These are phyloP conservation scores for Nigrospora sphaerica DNA, from an alignment of 2,329 filamentous ascomycete genomes.

Conservation along the genomic window DNA sequence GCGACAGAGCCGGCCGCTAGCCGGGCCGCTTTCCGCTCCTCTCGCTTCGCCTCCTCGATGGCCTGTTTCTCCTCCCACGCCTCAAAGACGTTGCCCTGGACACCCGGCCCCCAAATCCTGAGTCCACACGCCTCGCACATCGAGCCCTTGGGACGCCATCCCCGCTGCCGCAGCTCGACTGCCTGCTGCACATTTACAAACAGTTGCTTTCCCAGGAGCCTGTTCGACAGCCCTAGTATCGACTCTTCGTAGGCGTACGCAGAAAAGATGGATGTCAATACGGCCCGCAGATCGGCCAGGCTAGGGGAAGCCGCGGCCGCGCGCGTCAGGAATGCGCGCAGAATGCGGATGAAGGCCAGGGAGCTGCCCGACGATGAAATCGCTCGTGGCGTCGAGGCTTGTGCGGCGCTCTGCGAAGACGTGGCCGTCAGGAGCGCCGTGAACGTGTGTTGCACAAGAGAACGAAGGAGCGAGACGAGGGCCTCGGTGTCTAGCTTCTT, in stretches of 20 bases:
- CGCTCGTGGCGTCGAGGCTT: slow-evolving; percentile 21
- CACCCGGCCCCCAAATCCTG: slow-evolving; percentile 83
- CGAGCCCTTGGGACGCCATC: slow-evolving; percentile 83
- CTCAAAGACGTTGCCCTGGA: slow-evolving; percentile 69
- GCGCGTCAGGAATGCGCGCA: slow-evolving; percentile 80
- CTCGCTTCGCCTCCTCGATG: slow-evolving; percentile 36
- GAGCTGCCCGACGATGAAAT: slow-evolving; percentile 39
- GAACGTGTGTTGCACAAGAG: slow-evolving; percentile 83
- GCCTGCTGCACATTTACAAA: slow-evolving; percentile 77
- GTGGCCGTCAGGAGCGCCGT: slow-evolving; percentile 77
- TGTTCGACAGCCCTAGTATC: slow-evolving; percentile 76
- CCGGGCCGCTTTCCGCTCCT: slow-evolving; percentile 33
- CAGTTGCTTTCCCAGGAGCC: slow-evolving; percentile 79
- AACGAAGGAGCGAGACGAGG: slow-evolving; percentile 62
- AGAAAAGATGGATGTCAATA: slow-evolving; percentile 84
- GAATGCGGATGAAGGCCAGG: slow-evolving; percentile 77
- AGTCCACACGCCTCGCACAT: slow-evolving; percentile 81
- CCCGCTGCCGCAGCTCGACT: slow-evolving; percentile 67
- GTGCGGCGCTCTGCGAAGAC: slow-evolving; percentile 38
- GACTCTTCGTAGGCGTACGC: slow-evolving; percentile 94
- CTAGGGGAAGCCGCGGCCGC: slow-evolving; percentile 78
- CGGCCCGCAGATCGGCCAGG: slow-evolving; percentile 75
- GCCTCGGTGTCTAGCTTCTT: slow-evolving; percentile 46
- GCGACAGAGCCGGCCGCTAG: slow-evolving; percentile 14
- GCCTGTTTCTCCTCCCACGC: slow-evolving; percentile 66